phyloP scores from a whole-genome alignment of 2,329 filamentous ascomycete species.

The Phaeosphaeria sp. region DNA sequence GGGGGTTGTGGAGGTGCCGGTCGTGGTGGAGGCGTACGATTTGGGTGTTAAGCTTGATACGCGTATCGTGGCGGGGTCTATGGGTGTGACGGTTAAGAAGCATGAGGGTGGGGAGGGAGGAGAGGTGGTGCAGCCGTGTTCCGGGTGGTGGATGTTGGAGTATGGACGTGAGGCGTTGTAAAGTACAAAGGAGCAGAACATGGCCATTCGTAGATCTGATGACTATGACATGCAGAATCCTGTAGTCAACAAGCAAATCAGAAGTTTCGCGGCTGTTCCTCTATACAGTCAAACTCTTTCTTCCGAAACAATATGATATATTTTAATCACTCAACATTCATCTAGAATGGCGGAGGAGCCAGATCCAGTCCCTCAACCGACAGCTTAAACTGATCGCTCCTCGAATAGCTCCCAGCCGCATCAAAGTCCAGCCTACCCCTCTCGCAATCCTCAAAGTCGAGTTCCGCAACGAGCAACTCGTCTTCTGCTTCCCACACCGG shows the following conservation, averaged over 20 bases:
- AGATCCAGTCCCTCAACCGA: conserved; percentile 67
- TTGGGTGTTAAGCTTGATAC: conserved; percentile 1
- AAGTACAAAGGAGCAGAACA: too few relatives aligned
- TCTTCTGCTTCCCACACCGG: conserved; percentile 82
- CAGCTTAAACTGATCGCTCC: conserved; percentile 70
- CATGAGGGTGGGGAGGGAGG: background rate
- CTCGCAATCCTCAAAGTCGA: conserved; percentile 88
- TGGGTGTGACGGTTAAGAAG: conserved; percentile 9
- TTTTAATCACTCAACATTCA: too few relatives aligned
- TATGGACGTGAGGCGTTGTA: too few relatives aligned
- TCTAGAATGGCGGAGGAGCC: conserved; percentile 60
- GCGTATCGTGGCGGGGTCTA: conserved; percentile 10
- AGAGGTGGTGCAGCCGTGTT: conserved; percentile 6
- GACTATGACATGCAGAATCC: too few relatives aligned
- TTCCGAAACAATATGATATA: too few relatives aligned
- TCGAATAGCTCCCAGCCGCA: conserved; percentile 83
- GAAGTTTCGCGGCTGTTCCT: too few relatives aligned
- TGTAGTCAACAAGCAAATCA: too few relatives aligned
- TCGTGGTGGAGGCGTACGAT: conserved; percentile 4
- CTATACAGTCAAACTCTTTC: too few relatives aligned
- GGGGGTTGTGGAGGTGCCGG: conserved; percentile 8
- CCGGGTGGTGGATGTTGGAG: conserved; percentile 18
- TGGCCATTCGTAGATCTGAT: too few relatives aligned
- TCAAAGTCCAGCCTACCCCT: conserved; percentile 83
- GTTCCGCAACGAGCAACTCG: conserved; percentile 71